phyloP scores from a whole-genome alignment of 129 eudicot species.

The carrot (Daucus carota) region DNA sequence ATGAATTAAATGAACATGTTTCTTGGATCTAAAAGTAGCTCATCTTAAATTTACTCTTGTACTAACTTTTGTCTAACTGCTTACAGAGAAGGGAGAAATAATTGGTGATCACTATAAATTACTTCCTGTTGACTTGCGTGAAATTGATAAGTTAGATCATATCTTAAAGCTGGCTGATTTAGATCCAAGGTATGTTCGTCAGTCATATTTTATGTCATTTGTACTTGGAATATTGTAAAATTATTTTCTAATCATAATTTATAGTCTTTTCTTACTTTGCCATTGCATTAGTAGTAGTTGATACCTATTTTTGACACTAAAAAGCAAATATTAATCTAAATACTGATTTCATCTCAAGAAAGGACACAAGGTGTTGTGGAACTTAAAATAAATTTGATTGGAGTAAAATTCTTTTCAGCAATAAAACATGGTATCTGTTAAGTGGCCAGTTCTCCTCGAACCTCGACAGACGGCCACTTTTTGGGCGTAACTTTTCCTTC shows the following conservation, averaged over 20 bases:
- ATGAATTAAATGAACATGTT: neutral
- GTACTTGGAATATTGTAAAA: neutral
- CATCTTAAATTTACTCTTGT: neutral
- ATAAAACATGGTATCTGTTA: neutral
- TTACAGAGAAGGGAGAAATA: conserved; percentile 85
- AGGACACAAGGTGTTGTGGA: neutral
- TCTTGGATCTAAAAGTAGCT: neutral
- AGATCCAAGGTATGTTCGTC: conserved; percentile 72
- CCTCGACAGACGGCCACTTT: no score
- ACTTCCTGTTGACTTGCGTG: conserved; percentile 87
- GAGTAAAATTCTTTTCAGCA: neutral
- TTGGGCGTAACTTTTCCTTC: no score
- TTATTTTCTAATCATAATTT: neutral
- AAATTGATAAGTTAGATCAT: conserved; percentile 64
- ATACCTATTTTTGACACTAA: neutral
- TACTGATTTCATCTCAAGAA: neutral
- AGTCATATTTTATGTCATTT: neutral
- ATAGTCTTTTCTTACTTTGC: neutral
- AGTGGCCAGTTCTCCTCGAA: no score
- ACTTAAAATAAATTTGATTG: neutral
- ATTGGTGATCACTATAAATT: conserved; percentile 77
- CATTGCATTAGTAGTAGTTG: neutral
- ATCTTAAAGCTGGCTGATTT: conserved; percentile 52
- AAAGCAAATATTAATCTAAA: neutral
- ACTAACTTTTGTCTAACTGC: conserved; percentile 16